A percentile compares a stretch with the other conserved stretches of the same genome.
Evolutionary conservation across 2,329 filamentous ascomycete species (phyloP).

Genomic region (Clonostachys rhizophaga): DNA sequence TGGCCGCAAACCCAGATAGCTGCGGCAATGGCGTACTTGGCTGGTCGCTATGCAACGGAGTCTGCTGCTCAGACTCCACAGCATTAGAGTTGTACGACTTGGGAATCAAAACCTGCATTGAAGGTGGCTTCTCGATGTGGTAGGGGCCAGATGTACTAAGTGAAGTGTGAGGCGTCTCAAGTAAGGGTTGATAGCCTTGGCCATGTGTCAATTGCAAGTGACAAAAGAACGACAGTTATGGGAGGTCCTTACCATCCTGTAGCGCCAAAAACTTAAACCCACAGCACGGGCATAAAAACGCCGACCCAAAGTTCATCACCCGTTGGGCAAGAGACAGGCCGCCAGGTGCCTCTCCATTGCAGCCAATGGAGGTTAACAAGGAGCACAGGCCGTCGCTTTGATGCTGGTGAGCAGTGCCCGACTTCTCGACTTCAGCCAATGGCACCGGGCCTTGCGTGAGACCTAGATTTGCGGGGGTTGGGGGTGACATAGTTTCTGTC

Average conservation of each 20-base stretch:
- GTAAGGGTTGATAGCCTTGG: constrained; percentile 26
- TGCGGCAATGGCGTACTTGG: background rate
- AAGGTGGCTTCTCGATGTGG: constrained; percentile 14
- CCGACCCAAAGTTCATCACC: constrained; percentile 17
- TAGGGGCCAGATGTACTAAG: constrained; percentile 24
- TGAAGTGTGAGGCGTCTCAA: constrained; percentile 12
- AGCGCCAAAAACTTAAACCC: constrained; percentile 13
- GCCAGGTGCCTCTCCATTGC: background rate
- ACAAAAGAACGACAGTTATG: background rate
- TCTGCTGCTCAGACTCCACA: background rate
- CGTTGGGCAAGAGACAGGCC: constrained; percentile 16
- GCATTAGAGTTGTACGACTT: background rate
- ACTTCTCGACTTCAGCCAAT: no score
- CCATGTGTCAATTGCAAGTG: constrained; percentile 1
- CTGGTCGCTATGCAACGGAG: background rate
- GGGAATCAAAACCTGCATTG: constrained; percentile 2
- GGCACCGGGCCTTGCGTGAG: no score
- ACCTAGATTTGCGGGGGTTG: no score
- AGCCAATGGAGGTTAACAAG: background rate
- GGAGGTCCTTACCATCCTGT: constrained; percentile 20
- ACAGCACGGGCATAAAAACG: constrained; percentile 22
- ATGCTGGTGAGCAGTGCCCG: no score
- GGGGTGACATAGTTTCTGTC: background rate
- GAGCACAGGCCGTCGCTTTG: no score
- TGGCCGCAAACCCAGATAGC: no score